Conservation (phyloP, 2,329 filamentous ascomycete species). For the Pseudogymnoascus sp. region DNA sequence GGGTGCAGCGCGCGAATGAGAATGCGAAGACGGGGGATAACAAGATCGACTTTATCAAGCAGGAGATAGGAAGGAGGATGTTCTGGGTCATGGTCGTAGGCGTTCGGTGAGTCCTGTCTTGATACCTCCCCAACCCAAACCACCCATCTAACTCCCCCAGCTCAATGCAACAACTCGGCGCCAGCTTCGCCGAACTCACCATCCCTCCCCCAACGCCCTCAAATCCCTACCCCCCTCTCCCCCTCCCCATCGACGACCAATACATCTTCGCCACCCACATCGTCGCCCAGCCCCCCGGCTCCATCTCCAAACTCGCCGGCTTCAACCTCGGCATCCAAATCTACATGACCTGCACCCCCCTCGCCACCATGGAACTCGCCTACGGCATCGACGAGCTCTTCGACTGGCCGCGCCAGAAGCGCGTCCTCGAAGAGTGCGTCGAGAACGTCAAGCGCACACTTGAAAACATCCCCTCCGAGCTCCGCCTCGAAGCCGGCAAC, state of each 20-base stretch:
- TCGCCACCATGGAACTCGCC: slow-evolving; percentile 73
- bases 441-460: slow-evolving; percentile 62
- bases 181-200: slow-evolving; percentile 61
- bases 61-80: slow-evolving; percentile 68
- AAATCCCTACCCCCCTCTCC: slow-evolving; percentile 71
- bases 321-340: slow-evolving; percentile 76
- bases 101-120: slow-evolving; percentile 46
- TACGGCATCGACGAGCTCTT: slow-evolving; percentile 73
- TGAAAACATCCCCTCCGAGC: slow-evolving; percentile 59
- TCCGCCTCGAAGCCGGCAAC: slow-evolving; percentile 45
- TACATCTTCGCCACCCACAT: slow-evolving; percentile 68
- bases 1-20: slow-evolving; percentile 50
- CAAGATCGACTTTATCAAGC: slow-evolving; percentile 57
- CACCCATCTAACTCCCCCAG: slow-evolving; percentile 34
- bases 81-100: slow-evolving; percentile 80
- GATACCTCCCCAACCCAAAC: not conserved
- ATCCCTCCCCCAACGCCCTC: slow-evolving; percentile 70
- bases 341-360: slow-evolving; percentile 70
- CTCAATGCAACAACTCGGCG: slow-evolving; percentile 71
- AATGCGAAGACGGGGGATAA: slow-evolving; percentile 18
- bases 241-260: slow-evolving; percentile 76
- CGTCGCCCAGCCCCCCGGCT: slow-evolving; percentile 59
- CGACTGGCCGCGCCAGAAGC: slow-evolving; percentile 69
- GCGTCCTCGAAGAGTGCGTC: slow-evolving; percentile 64
- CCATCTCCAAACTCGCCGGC: slow-evolving; percentile 64